These are phyloP conservation scores for Piper betle DNA, from an alignment of 164 flowering plant species.

Conservation along the genomic window DNA sequence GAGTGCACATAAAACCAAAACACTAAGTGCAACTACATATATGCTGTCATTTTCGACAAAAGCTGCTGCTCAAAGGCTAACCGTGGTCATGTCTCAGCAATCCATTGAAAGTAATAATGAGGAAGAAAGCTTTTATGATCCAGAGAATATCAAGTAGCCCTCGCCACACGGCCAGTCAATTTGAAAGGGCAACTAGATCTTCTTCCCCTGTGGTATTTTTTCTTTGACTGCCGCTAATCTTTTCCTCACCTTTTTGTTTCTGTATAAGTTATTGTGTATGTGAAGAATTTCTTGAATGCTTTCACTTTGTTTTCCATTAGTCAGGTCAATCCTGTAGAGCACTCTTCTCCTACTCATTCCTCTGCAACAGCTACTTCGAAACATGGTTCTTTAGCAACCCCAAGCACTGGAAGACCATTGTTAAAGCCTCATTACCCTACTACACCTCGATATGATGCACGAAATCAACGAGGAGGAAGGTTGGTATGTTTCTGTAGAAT, in stretches of 20 bases:
- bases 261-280: neutral
- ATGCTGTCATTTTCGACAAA: slow-evolving; percentile 70
- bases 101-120: slow-evolving; percentile 36
- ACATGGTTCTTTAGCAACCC: slow-evolving; percentile 39
- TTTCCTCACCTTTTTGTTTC: neutral
- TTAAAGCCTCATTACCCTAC: slow-evolving; percentile 29
- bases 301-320: slow-evolving; percentile 23
- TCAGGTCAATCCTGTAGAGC: slow-evolving; percentile 34
- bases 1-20: neutral
- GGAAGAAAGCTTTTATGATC: slow-evolving; percentile 29
- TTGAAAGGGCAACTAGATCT: slow-evolving; percentile 36
- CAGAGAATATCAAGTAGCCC: slow-evolving; percentile 3
- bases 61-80: slow-evolving; percentile 79
- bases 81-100: slow-evolving; percentile 81
- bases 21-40: neutral
- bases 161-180: neutral
- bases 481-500: slow-evolving; percentile 9
- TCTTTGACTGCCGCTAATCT: no score
- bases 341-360: slow-evolving; percentile 18
- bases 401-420: slow-evolving; percentile 34
- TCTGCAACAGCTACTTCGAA: slow-evolving; percentile 24
- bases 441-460: slow-evolving; percentile 19
- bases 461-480: slow-evolving; percentile 42
- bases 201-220: slow-evolving; percentile 17
- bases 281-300: slow-evolving; percentile 7